These are phyloP conservation scores for Botrytis tulipae DNA, from an alignment of 2,329 filamentous ascomycete species.

Conservation along the genomic window DNA sequence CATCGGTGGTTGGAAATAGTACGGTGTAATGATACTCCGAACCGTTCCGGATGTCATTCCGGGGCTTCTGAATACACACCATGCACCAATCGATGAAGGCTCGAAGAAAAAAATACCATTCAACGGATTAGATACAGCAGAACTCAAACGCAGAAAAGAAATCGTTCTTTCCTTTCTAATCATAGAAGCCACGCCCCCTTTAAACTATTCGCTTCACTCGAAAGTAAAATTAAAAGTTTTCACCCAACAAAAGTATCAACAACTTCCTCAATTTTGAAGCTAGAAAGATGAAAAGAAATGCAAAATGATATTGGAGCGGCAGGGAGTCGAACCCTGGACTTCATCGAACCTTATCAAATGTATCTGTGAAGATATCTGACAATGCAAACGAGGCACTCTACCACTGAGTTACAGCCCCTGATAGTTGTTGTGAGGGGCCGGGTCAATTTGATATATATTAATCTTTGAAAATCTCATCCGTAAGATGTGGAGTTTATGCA, in stretches of 20 bases:
- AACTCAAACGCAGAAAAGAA: background rate
- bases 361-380: background rate
- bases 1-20: background rate
- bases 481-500: background rate
- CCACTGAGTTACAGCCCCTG: conserved; percentile 18
- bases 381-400: conserved; percentile 18
- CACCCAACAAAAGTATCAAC: background rate
- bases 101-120: background rate
- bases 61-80: background rate
- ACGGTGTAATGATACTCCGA: too few species aligned
- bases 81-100: too few species aligned
- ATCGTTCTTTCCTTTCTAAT: background rate
- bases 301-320: background rate
- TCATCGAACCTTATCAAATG: background rate
- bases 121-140: background rate
- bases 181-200: background rate
- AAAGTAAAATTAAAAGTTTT: background rate
- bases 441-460: too few species aligned
- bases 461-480: fast-evolving
- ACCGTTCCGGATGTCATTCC: background rate
- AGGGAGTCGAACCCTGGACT: conserved; percentile 14
- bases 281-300: too few species aligned
- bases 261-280: background rate
- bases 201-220: background rate
- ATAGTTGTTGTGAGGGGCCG: background rate